phyloP scores from a whole-genome alignment of 2,329 filamentous ascomycete genomes.

The Xylaria sp. region DNA sequence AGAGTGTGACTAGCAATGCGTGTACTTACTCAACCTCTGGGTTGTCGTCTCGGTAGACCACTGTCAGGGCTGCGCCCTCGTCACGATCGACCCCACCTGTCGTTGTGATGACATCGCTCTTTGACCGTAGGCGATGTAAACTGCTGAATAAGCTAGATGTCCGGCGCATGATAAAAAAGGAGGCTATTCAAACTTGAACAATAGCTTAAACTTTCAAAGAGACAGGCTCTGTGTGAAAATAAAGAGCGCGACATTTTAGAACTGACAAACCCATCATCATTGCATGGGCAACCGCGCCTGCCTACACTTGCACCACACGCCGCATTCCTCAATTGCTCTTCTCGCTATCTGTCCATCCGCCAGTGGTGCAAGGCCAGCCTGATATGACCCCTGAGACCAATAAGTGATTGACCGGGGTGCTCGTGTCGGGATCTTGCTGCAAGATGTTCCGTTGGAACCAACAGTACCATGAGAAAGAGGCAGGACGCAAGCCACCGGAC shows the following conservation, averaged over 20 bases:
- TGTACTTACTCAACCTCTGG: slow-evolving; percentile 14
- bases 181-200: no score
- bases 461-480: not conserved
- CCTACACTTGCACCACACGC: no score
- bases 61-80: slow-evolving; percentile 2
- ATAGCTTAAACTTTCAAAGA: no score
- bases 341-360: no score
- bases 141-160: slow-evolving; percentile 11
- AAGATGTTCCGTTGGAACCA: not conserved
- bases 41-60: slow-evolving; percentile 9
- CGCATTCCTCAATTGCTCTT: no score
- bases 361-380: no score
- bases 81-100: not conserved
- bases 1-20: not conserved
- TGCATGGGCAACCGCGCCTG: no score
- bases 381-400: not conserved
- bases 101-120: not conserved
- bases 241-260: no score
- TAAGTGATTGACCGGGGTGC: no score
- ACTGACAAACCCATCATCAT: no score
- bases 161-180: slow-evolving; percentile 1
- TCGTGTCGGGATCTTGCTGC: not conserved
- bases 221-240: no score
- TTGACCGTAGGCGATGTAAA: not conserved
- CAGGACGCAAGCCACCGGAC: not conserved